phyloP scores from a whole-genome alignment of 768 basidiomycete species.

The Coprinopsis sp. region DNA sequence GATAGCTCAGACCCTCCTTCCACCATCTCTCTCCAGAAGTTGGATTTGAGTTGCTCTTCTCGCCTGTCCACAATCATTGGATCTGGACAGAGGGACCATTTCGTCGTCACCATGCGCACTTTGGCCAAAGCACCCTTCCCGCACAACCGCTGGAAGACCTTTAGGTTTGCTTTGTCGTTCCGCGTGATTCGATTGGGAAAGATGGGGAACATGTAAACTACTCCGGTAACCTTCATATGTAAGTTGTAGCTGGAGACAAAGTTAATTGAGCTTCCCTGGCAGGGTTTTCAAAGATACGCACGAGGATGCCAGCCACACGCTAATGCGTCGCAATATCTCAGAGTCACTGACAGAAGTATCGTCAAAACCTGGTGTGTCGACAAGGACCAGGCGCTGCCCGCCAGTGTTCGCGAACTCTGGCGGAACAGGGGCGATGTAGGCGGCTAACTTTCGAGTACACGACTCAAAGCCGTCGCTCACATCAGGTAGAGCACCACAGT shows the following conservation, averaged over 20 bases:
- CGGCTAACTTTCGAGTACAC: too few species aligned
- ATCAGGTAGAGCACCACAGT: too few species aligned
- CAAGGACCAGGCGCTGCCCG: background rate
- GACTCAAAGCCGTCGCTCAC: too few species aligned
- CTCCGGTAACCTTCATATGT: constrained; percentile 16
- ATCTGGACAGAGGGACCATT: constrained; percentile 23
- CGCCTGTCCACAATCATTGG: background rate
- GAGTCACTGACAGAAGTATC: background rate
- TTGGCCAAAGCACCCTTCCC: constrained; percentile 24
- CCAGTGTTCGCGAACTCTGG: background rate
- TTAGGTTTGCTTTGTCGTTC: constrained; percentile 21
- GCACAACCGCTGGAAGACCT: constrained; percentile 30
- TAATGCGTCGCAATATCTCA: background rate
- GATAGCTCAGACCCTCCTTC: constrained; percentile 4
- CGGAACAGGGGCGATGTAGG: background rate
- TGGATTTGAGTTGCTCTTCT: constrained; percentile 21
- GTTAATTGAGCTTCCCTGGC: background rate
- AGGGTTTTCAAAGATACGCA: background rate
- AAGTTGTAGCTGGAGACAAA: constrained; percentile 1
- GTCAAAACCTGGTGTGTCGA: constrained; percentile 4
- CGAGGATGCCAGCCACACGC: background rate
- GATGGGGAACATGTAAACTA: constrained; percentile 32
- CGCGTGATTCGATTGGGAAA: constrained; percentile 28
- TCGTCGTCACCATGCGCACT: constrained; percentile 31
- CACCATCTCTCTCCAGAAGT: constrained; percentile 15